Conservation (phyloP, 768 basidiomycete species). For the Boletus rex-veris region DNA sequence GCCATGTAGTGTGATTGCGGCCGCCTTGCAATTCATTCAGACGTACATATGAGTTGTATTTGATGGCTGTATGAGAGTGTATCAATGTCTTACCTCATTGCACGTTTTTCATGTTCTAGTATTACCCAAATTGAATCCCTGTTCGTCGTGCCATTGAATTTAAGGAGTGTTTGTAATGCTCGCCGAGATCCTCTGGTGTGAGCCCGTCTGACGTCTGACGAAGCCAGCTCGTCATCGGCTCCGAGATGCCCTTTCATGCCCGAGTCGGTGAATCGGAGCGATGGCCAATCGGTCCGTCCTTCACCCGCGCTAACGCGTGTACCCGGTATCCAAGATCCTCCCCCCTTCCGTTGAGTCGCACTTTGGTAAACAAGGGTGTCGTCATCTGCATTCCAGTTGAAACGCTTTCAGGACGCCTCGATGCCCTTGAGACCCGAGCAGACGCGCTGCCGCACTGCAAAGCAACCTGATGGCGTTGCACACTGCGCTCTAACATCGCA, state of each 20-base stretch:
- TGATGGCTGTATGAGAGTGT: constrained; percentile 31
- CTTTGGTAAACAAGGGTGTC: background rate
- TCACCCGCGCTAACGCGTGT: background rate
- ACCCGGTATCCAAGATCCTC: background rate
- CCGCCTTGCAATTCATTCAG: constrained; percentile 19
- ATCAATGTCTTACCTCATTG: constrained; percentile 31
- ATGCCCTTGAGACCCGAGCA: constrained; percentile 8
- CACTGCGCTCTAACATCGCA: constrained; percentile 3
- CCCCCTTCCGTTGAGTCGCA: background rate
- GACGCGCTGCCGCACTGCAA: background rate
- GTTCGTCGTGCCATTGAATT: constrained; percentile 19
- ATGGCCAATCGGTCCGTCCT: no score
- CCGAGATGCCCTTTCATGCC: background rate
- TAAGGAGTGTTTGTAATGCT: constrained; percentile 16
- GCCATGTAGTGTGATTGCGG: constrained; percentile 48
- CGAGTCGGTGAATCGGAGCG: background rate
- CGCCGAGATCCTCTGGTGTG: background rate
- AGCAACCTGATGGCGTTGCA: background rate
- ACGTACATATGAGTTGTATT: constrained; percentile 30
- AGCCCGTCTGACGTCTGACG: constrained; percentile 1
- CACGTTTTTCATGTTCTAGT: constrained; percentile 34
- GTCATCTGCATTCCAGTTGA: background rate
- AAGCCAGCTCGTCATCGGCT: background rate
- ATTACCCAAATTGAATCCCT: constrained; percentile 20
- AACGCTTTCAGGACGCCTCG: background rate